phyloP scores from a whole-genome alignment of 169 alveolate species.

The Babesia ovis region DNA sequence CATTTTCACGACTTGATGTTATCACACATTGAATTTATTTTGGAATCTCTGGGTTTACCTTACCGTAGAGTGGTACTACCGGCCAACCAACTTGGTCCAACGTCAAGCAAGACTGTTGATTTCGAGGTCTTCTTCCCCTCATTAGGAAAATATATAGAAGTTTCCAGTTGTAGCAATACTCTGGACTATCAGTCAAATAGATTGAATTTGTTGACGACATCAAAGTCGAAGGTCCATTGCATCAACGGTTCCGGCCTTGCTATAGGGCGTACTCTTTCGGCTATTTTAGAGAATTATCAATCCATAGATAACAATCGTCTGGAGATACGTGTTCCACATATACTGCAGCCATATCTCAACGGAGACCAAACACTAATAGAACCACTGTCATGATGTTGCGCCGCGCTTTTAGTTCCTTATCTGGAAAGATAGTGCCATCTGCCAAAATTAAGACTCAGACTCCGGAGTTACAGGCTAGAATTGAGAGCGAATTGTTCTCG shows the following conservation, averaged over 20 bases:
- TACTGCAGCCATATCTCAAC: constrained; percentile 67
- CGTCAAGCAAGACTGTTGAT: constrained; percentile 73
- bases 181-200: constrained; percentile 72
- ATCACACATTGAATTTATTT: constrained; percentile 72
- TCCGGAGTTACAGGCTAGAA: constrained; percentile 19
- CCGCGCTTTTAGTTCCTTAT: constrained; percentile 15
- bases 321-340: constrained; percentile 67
- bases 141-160: constrained; percentile 69
- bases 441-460: constrained; percentile 4
- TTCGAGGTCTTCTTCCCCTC: constrained; percentile 78
- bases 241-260: constrained; percentile 81
- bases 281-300: constrained; percentile 73
- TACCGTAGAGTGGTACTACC: constrained; percentile 64
- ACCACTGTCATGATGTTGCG: constrained; percentile 23
- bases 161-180: constrained; percentile 77
- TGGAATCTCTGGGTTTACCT: constrained; percentile 40
- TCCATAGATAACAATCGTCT: constrained; percentile 36
- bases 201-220: constrained; percentile 55
- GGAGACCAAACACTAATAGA: constrained; percentile 18
- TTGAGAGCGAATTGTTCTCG: constrained; percentile 12
- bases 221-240: constrained; percentile 63
- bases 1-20: constrained; percentile 65
- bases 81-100: constrained; percentile 65
- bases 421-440: constrained; percentile 20
- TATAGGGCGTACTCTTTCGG: constrained; percentile 77